Evolutionary conservation across 78 protist genomes (phyloP).

Genomic region (Salpingoeca rosetta): DNA sequence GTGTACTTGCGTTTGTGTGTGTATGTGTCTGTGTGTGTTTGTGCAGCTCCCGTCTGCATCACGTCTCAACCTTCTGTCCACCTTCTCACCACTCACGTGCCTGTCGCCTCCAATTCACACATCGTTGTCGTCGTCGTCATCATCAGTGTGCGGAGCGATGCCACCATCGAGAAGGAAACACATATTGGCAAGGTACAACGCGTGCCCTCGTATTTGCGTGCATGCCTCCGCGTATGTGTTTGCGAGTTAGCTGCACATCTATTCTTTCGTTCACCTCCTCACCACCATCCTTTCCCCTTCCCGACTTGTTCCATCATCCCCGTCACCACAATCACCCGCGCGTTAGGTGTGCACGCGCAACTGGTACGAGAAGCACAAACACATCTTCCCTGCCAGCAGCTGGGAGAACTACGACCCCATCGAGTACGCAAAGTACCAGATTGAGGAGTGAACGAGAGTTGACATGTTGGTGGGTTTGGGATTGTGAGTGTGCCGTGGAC

Average conservation of each 20-base stretch:
- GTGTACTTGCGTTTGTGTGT: too few species aligned
- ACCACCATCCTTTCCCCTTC: not conserved
- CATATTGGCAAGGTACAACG: conserved; percentile 44
- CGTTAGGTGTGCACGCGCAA: conserved; percentile 50
- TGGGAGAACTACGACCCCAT: conserved; percentile 72
- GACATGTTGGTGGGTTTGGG: too few species aligned
- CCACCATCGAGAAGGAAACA: conserved; percentile 73
- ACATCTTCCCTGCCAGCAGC: conserved; percentile 77
- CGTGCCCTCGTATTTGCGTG: not conserved
- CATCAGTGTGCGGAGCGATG: conserved; percentile 63
- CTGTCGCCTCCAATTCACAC: too few species aligned
- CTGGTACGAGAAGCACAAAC: conserved; percentile 84
- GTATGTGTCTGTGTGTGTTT: too few species aligned
- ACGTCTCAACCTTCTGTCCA: too few species aligned
- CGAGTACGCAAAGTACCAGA: conserved; percentile 10
- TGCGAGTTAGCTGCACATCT: not conserved
- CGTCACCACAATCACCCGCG: conserved; percentile 16
- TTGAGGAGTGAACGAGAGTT: too few species aligned
- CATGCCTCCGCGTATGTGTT: not conserved
- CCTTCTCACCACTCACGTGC: too few species aligned
- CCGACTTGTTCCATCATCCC: too few species aligned
- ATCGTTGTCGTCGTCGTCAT: too few species aligned
- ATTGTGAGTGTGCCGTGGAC: too few species aligned
- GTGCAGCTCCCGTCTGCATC: too few species aligned
- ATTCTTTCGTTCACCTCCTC: not conserved